Percentiles rank a stretch among this genome's conserved stretches.
phyloP scores from a whole-genome alignment of 768 basidiomycete genomes.

The Naganishia friedmannii region DNA sequence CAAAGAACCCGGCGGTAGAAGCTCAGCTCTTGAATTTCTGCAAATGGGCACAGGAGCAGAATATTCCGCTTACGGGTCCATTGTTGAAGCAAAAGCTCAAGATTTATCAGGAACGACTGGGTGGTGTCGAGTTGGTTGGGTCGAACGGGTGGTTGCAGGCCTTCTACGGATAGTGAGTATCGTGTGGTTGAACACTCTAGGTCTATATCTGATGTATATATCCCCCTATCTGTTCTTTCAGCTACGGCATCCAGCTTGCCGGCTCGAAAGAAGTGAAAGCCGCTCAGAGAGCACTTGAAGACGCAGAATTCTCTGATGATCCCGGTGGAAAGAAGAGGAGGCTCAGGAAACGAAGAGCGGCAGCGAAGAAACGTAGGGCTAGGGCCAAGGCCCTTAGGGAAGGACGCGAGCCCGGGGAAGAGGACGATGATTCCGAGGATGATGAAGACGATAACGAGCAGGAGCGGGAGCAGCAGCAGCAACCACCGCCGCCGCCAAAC shows the following conservation, averaged over 20 bases:
- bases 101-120: conserved; percentile 19
- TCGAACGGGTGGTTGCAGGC: conserved; percentile 22
- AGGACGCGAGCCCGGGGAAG: background rate
- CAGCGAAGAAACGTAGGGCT: conserved; percentile 1
- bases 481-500: background rate
- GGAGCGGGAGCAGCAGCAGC: background rate
- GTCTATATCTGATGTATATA: background rate
- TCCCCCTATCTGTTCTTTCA: background rate
- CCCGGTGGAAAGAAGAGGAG: conserved; percentile 18
- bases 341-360: conserved; percentile 15
- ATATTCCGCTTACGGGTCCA: conserved; percentile 21
- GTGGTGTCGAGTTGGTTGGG: conserved; percentile 9
- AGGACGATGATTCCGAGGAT: background rate
- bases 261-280: conserved; percentile 15
- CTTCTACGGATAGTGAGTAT: conserved; percentile 15
- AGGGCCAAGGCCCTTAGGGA: background rate
- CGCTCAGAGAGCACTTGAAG: conserved; percentile 5
- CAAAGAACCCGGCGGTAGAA: conserved; percentile 22
- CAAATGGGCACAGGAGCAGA: conserved; percentile 17
- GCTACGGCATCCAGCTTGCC: conserved; percentile 19
- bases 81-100: conserved; percentile 22
- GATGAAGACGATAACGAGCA: conserved; percentile 7
- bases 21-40: conserved; percentile 14
- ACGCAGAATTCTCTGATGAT: conserved; percentile 18
- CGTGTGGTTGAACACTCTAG: background rate